A percentile compares a stretch with the other conserved stretches of the same genome.
These are phyloP conservation scores for Saprolegnia diclina DNA, from an alignment of 352 stramenopile species.

Conservation along the genomic window DNA sequence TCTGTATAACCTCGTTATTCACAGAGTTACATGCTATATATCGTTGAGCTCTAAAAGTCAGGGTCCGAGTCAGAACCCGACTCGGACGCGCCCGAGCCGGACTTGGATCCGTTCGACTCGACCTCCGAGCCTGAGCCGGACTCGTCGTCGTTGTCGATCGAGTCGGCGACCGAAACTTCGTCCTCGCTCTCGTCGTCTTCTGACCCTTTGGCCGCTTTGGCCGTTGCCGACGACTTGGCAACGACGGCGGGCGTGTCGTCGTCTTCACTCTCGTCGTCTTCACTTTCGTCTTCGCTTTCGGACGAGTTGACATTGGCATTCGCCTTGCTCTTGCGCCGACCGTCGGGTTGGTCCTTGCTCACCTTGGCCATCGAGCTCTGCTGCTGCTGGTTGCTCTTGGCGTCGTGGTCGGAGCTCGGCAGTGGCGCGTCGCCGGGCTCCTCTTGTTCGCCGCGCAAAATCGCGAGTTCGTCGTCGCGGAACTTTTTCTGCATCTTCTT, in stretches of 20 bases:
- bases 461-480: conserved; percentile 84
- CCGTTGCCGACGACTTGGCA: not conserved
- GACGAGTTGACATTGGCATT: conserved; percentile 6
- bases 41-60: conserved; percentile 44
- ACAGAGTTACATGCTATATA: not conserved
- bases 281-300: conserved; percentile 35
- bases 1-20: too few relatives aligned
- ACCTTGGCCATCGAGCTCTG: conserved; percentile 29
- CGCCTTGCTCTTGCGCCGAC: conserved; percentile 38
- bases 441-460: conserved; percentile 84
- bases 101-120: conserved; percentile 30
- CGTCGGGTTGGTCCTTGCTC: conserved; percentile 40
- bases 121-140: conserved; percentile 55
- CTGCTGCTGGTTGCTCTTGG: conserved; percentile 35
- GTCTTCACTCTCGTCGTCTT: conserved; percentile 35
- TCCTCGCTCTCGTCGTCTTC: conserved; percentile 46
- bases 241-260: conserved; percentile 28
- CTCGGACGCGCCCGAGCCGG: conserved; percentile 39
- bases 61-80: conserved; percentile 79
- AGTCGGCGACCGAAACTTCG: conserved; percentile 78
- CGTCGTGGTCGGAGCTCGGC: conserved; percentile 42
- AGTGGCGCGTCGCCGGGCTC: conserved; percentile 65
- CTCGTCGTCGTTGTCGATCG: conserved; percentile 77
- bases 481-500: conserved; percentile 93
- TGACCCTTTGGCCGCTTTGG: not conserved